Evolutionary conservation across 2,329 filamentous ascomycete genomes (phyloP).

Genomic region (Aspergillus awamori): DNA sequence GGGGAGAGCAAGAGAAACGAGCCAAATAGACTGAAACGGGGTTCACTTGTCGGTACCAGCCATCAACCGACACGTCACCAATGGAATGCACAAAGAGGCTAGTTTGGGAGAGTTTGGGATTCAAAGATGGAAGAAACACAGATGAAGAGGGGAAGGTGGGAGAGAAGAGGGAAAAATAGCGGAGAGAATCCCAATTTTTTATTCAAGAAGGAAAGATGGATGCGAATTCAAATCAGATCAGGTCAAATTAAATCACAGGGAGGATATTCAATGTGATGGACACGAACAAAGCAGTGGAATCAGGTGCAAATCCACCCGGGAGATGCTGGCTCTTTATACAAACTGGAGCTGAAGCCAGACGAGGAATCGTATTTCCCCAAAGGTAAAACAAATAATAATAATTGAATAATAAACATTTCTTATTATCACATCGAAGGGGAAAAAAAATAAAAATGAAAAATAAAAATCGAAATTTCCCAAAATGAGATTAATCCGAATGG

Average conservation of each 20-base stretch:
- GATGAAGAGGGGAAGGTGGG: background rate
- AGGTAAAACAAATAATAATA: background rate
- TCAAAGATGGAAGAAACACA: background rate
- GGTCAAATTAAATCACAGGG: too few species aligned
- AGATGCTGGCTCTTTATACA: constrained; percentile 1
- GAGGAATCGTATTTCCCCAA: background rate
- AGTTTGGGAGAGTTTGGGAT: background rate
- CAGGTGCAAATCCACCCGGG: background rate
- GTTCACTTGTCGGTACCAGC: background rate
- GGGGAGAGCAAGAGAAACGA: constrained; percentile 8
- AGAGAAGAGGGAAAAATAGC: background rate
- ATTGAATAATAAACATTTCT: background rate
- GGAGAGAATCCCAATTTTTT: background rate
- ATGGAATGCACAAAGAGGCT: background rate
- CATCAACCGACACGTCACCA: constrained; percentile 9
- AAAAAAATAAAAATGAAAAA: background rate
- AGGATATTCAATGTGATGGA: background rate
- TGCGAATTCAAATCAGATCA: background rate
- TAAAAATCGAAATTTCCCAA: background rate
- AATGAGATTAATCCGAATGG: background rate
- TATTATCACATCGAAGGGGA: too few species aligned
- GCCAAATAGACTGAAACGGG: background rate
- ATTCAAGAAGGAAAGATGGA: background rate
- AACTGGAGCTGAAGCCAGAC: background rate
- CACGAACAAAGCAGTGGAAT: background rate